Evolutionary conservation across 495 filamentous ascomycete species (phyloP).

Genomic region (Cryomyces minteri): DNA sequence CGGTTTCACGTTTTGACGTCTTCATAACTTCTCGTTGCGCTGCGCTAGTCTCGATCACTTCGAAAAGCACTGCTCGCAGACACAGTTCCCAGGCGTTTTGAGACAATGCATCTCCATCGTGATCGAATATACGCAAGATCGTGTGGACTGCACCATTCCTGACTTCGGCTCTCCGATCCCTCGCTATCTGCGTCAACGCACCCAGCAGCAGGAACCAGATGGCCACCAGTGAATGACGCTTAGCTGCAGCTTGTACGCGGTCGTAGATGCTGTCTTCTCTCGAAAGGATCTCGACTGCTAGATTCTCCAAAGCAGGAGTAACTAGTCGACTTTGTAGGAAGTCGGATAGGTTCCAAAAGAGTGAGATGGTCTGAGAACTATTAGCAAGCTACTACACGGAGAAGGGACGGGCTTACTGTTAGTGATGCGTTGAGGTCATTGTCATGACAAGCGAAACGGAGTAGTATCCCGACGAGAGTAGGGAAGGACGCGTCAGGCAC

Average conservation of each 20-base stretch:
- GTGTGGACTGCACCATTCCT: conserved; percentile 88
- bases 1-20: conserved; percentile 2
- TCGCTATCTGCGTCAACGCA: conserved; percentile 56
- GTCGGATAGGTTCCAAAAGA: conserved; percentile 68
- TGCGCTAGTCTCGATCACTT: conserved; percentile 38
- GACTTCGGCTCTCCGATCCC: conserved; percentile 64
- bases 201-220: conserved; percentile 77
- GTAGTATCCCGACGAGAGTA: conserved; percentile 72
- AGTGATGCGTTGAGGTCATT: conserved; percentile 92
- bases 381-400: too few species aligned
- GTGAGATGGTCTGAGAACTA: not conserved
- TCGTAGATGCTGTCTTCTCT: conserved; percentile 25
- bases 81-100: conserved; percentile 71
- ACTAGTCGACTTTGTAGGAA: conserved; percentile 41
- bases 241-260: conserved; percentile 28
- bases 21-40: conserved; percentile 9
- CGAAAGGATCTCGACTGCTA: conserved; percentile 20
- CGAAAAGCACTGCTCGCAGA: conserved; percentile 60
- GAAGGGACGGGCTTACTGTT: conserved; percentile 33
- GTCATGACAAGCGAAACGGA: conserved; percentile 67
- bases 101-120: conserved; percentile 63
- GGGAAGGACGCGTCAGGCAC: conserved; percentile 64
- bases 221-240: conserved; percentile 34
- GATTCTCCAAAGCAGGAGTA: conserved; percentile 23
- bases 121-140: conserved; percentile 77